Evolutionary conservation across 192 early-diverging fungal genomes (phyloP), one percentile per base, ranked within the genome.

Genomic region (Geosiphon pyriformis): DNA sequence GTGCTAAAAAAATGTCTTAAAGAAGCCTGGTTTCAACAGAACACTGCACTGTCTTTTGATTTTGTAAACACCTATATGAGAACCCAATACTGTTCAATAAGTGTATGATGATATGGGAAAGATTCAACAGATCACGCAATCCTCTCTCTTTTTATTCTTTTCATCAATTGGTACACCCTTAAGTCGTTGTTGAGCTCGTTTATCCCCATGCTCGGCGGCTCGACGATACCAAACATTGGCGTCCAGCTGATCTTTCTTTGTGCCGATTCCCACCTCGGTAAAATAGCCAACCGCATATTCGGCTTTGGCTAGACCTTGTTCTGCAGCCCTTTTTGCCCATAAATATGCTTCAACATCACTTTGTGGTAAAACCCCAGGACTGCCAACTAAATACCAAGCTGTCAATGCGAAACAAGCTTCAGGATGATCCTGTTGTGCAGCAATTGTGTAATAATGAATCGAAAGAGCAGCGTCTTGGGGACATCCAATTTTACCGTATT

Each of bases 341-440:
- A 82, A 62, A 61, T 80, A 87, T 30, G 86, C 86, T 67, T 86
- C 81, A 1, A 70, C 77, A 70, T 87, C 86, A 1, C 79, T 83
- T 63, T 86, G 86, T 18, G 83, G 79, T 31, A 87, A 48, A 7
- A 80, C 70, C 10, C 76, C 75, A 1, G 74, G 74, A 10, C 75
- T 75, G 1, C 86, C 86, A 1, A 86, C 85, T n/a, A 87, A 61
- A 68, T 87, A 87, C 86, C 86, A 87, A 30, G 83, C 81, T 0
- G 85, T 79, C 18, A 87, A 57, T 3, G 82, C 85, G 69, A 87
- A 83, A 42, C 82, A 80, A 26, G 84, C 80, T 56, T 87, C 86
- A 4, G 78, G 76, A 63, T 87, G 83, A 26, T 84, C 82, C 61
- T 83, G 76, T 64, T 85, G 78, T 3, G 86, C 85, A 1, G 84